Evolutionary conservation across 257 asterid species (phyloP), one percentile per base, ranked within the genome.

Genomic region (Orobanche coerulescens): DNA sequence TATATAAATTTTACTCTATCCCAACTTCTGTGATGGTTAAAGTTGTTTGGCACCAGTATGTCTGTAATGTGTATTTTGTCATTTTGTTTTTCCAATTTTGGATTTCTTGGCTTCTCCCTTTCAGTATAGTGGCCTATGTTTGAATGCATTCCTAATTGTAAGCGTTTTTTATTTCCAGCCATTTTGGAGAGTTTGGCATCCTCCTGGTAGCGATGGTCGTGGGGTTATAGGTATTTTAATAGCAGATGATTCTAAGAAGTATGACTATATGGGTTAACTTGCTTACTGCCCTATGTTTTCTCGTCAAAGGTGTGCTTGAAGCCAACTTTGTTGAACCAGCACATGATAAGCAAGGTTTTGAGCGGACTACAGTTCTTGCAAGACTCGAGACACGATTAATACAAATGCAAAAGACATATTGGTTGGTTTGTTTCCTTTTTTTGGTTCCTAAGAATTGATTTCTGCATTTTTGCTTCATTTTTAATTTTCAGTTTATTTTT

Each of bases 321-420:
- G 98, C 98, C 69, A 85, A 93, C 80, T 93, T 93, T 68, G 94
- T 93, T 30, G 98, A 93, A 80, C 98, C 98, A 16, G 95, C 98
- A 58, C 98, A 92, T 77, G 98, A 92, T 75, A 92, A 92, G 77
- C 98, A 92, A 75, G 94, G 95, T 66, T 93, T 93, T 71, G 98
- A 93, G 78, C 89, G 97, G 37, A 93, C 98, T 15, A 84, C 75
- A 11, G 94, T 93, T 71, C 95, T 88, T 58, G 73, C 95, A 49
- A 84, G 91, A 71, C 98, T 93, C 31, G 98, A 93, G 75, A 5
- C 86, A 9, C 70, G 76, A 69, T 70, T 93, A 63, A 47, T 82
- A 50, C 81, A 84, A 61, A 79, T 84, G 89, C 98, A 93, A 39
- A 92, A 77, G 84, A 71, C 76, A 50, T 89, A 93, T 72, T 93